phyloP scores from a whole-genome alignment of 768 basidiomycete species.

The Tulasnella sp. region DNA sequence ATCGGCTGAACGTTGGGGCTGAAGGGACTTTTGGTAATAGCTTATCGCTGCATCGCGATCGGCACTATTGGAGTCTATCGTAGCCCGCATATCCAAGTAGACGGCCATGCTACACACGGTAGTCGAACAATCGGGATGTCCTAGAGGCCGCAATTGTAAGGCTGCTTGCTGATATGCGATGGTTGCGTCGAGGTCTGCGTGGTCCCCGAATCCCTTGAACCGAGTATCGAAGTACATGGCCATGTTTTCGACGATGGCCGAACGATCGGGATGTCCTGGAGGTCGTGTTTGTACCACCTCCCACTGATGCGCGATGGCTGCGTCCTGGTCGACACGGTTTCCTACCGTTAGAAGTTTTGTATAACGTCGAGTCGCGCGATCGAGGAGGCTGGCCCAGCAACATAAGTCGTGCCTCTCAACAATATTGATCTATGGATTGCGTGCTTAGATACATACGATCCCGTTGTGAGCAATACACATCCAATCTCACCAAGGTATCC shows the following conservation, averaged over 20 bases:
- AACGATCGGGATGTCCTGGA: background rate
- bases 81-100: background rate
- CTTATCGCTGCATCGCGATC: background rate
- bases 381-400: no score
- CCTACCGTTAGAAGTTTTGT: no score
- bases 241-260: background rate
- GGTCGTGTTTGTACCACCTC: background rate
- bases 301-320: background rate
- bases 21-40: background rate
- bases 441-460: no score
- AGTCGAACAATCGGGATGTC: background rate
- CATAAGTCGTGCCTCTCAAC: no score
- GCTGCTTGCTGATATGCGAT: background rate
- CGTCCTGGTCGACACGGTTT: background rate
- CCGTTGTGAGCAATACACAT: no score
- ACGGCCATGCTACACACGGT: background rate
- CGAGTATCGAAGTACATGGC: background rate
- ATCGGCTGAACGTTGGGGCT: background rate
- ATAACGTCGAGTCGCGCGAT: no score
- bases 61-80: background rate
- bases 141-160: background rate
- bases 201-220: background rate
- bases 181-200: background rate
- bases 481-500: no score
- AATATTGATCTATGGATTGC: no score